These are phyloP conservation scores for Chrysochromulina parva DNA, from an alignment of 78 protist species.

Conservation along the genomic window DNA sequence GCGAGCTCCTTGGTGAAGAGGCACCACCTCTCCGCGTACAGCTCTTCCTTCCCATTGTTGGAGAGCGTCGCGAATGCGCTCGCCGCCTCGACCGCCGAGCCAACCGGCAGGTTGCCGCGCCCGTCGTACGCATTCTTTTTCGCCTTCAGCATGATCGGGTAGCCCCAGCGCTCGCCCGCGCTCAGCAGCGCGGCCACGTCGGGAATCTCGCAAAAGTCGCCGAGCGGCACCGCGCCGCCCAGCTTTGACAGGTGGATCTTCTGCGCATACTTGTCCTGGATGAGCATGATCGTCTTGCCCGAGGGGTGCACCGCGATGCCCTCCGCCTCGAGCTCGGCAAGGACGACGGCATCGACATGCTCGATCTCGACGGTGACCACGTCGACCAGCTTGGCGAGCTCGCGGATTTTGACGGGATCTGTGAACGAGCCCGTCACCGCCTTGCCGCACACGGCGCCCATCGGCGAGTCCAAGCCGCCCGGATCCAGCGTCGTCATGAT, in stretches of 20 bases:
- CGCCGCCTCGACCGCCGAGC: not conserved
- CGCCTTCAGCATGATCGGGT: conserved; percentile 68
- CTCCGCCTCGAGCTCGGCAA: conserved; percentile 24
- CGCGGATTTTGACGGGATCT: conserved; percentile 6
- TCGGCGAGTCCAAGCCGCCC: conserved; percentile 25
- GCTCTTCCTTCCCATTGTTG: not conserved
- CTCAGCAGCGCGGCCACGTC: not conserved
- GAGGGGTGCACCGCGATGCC: conserved; percentile 45
- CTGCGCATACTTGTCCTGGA: conserved; percentile 71
- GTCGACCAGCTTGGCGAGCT: conserved; percentile 40
- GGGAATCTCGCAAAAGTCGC: not conserved
- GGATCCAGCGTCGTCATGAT: conserved; percentile 45
- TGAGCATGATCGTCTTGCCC: conserved; percentile 36
- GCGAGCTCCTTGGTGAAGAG: conserved; percentile 60
- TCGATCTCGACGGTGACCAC: conserved; percentile 70
- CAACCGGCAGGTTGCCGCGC: conserved; percentile 52
- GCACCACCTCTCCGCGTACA: conserved; percentile 58
- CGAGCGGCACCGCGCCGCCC: not conserved
- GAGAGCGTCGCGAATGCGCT: not conserved
- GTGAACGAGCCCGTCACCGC: conserved; percentile 14
- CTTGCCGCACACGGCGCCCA: conserved; percentile 8
- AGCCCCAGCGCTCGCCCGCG: conserved; percentile 49
- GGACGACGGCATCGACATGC: conserved; percentile 54
- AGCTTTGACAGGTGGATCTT: conserved; percentile 8
- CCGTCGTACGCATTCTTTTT: conserved; percentile 66